Base-by-base conservation (phyloP, 768 basidiomycete species). In the Naganishia vaughanmartiniae region DNA sequence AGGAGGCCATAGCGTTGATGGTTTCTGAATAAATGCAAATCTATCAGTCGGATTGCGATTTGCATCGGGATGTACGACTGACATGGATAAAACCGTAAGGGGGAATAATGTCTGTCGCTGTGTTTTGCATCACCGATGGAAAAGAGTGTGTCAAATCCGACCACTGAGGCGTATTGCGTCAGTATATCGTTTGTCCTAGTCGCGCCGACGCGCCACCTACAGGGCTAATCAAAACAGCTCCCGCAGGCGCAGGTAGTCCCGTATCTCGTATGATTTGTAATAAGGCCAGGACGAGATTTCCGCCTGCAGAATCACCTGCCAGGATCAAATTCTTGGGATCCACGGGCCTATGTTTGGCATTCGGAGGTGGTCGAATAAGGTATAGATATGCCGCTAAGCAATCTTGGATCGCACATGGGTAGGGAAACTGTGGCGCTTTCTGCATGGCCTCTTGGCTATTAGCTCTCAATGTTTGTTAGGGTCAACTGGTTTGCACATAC, bases 231-330 rank as follows among this genome's bases (percentile, higher is more conserved):
- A 97, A 83, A 21, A 95, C 84, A 0, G 88, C 93, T 9, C 93
- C 96, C 2, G 93, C 91, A 4, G 94, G 95, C 54, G 86, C 73
- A 6, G 93, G 93, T 28, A 94, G 83, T 2, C 87, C 88, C 0
- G 86, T 82, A 80, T 99, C 96, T 19, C 96, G 89, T 56, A 99
- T 86, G 12, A 84, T 78, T 81, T 93, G 91, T 4, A 99, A 85
- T 33, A 96, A 84, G 4, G 93, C 89, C 60, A 97, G 82, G 0
- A 87, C 86, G 15, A 97, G 83, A 0, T 92, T 93, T 10, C 93
- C 96, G 7, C 96, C 96, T 0, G 95, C 94, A 26, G 92, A 93
- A 82, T 93, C 93, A 2, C 96, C 96, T 0, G 89, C 89, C 21
- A 98, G 83, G 14, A 97, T 86, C 42, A 99, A 89, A 74, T 89